These are phyloP conservation scores for Penicillium pancosmium DNA, from an alignment of 495 filamentous ascomycete species.

Conservation along the genomic window DNA sequence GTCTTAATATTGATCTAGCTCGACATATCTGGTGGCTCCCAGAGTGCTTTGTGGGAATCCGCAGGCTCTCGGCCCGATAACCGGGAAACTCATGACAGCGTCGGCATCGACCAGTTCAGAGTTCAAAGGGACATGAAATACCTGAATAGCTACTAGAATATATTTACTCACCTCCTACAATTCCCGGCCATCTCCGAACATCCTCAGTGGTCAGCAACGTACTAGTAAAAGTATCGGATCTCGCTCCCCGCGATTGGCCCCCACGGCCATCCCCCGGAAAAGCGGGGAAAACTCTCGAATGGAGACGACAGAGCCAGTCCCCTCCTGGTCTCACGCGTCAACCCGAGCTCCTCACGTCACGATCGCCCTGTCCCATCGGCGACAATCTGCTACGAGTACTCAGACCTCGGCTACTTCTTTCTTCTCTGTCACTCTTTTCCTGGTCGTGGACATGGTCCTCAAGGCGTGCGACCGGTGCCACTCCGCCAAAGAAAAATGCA, in stretches of 20 bases:
- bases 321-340: conserved; percentile 6
- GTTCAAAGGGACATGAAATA: neutral
- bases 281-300: conserved; percentile 8
- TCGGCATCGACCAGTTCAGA: neutral
- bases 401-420: neutral
- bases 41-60: neutral
- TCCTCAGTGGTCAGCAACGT: neutral
- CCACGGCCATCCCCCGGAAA: conserved; percentile 7
- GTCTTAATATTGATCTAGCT: too few relatives aligned
- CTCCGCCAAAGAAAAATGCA: conserved; percentile 30
- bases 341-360: neutral
- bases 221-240: neutral
- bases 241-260: conserved; percentile 3
- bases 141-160: neutral
- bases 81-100: neutral
- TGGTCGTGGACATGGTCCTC: conserved; percentile 22
- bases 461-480: conserved; percentile 33
- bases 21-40: too few relatives aligned
- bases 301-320: conserved; percentile 3
- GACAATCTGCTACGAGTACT: neutral
- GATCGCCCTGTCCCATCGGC: neutral
- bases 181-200: neutral
- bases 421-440: conserved; percentile 4
- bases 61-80: neutral
- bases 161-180: neutral